These are phyloP conservation scores for Bacterosira constricta DNA, from an alignment of 108 stramenopile species.

Conservation along the genomic window DNA sequence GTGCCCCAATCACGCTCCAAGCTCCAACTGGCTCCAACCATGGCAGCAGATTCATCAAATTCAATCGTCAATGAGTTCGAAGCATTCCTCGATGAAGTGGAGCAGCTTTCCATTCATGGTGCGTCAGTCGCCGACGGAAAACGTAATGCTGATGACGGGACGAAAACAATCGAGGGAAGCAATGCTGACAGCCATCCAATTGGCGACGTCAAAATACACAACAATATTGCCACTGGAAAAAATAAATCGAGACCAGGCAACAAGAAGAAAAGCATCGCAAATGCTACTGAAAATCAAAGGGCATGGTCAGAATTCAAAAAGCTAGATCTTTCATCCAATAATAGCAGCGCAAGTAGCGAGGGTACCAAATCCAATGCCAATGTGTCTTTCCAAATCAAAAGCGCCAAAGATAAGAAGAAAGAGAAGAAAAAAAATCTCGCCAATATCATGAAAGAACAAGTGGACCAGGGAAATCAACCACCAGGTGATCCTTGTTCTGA, in stretches of 20 bases:
- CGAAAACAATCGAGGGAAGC: no score
- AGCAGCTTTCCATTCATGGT: slow-evolving; percentile 1
- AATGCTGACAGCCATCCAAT: not conserved
- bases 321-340: not conserved
- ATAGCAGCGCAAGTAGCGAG: not conserved
- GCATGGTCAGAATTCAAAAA: slow-evolving; percentile 16
- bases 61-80: not conserved
- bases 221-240: not conserved
- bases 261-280: not conserved
- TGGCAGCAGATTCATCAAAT: not conserved
- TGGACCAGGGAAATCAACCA: not conserved
- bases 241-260: not conserved
- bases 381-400: slow-evolving; percentile 14
- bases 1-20: no score
- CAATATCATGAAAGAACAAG: not conserved
- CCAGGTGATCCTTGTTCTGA: not conserved
- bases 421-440: not conserved
- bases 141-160: not conserved
- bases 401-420: slow-evolving; percentile 6
- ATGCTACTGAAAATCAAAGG: slow-evolving; percentile 3
- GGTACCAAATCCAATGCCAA: not conserved
- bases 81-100: slow-evolving; percentile 3
- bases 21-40: no score
- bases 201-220: not conserved
- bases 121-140: not conserved